Evolutionary conservation across 305 asterid species (phyloP), one percentile per base, ranked within the genome.

Genomic region (Rubia occidens): DNA sequence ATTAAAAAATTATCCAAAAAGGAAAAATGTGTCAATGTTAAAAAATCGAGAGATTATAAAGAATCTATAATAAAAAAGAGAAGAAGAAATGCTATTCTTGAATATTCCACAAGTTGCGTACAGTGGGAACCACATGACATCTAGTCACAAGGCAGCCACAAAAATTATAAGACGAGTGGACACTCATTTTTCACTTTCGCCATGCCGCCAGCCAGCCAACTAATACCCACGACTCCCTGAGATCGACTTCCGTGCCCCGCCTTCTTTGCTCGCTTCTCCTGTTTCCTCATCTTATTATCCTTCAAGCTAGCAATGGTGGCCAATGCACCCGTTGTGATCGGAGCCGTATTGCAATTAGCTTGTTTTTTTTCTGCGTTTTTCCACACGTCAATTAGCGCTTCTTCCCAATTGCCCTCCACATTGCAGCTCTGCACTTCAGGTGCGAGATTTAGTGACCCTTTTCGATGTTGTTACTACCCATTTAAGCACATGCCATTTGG

Each of bases 401-500:
- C 49, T 67, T 67, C 45, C 37, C 35, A 32, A 1, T 20, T 67
- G 17, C 10, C 13, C 71, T 1, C 42, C 58, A 6, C 47, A 39
- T 53, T 54, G 29, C 26, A 18, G 21, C 58, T 21, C 0, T 54
- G 64, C 39, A 9, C 15, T 68, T 54, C 61, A 11, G 64, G 64
- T 68, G 6, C 60, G 51, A 35, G 20, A 68, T 18, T 37, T 51
- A 18, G 62, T 5, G 37, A 51, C 63, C 63, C 62, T 32, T 67
- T 67, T 35, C 62, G 18, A 29, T 54, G 26, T 6, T 55, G 11
- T 39, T n/a, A 10, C 39, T 4, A 5, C 64, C 71, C 63, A 35
- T 54, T 35, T 68, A 9, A 68, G 14, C 51, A 54, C 14, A 54
- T 35, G 10, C 39, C 71, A 51, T 51, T 37, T 39, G 4, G 18